Conservation (phyloP, 1,284 basidiomycete genomes). For the Psilocybe mexicana region DNA sequence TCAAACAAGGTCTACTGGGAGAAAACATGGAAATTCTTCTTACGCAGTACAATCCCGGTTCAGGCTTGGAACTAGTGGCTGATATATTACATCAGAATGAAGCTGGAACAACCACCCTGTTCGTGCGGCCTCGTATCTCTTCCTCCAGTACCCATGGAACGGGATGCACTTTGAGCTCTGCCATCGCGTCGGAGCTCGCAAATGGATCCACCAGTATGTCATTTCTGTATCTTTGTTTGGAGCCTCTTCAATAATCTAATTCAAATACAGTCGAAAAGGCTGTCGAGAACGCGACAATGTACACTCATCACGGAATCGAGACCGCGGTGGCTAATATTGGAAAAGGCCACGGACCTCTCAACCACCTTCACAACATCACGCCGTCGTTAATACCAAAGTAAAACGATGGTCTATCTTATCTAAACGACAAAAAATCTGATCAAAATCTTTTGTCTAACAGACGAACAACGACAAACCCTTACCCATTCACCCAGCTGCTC, state of each 20-base stretch:
- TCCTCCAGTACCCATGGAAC: slow-evolving; percentile 88
- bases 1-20: slow-evolving; percentile 44
- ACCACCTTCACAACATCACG: slow-evolving; percentile 76
- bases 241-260: neutral
- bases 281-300: slow-evolving; percentile 60
- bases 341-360: slow-evolving; percentile 82
- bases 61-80: slow-evolving; percentile 54
- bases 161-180: slow-evolving; percentile 89
- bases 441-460: slow-evolving; percentile 35
- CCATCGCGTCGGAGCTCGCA: slow-evolving; percentile 72
- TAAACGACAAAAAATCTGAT: neutral
- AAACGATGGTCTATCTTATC: slow-evolving; percentile 24
- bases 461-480: slow-evolving; percentile 60
- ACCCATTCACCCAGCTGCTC: slow-evolving; percentile 69
- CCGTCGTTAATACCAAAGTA: slow-evolving; percentile 59
- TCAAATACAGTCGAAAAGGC: slow-evolving; percentile 55
- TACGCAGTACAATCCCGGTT: slow-evolving; percentile 21
- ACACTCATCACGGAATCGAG: slow-evolving; percentile 79
- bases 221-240: neutral
- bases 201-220: slow-evolving; percentile 49
- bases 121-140: slow-evolving; percentile 66
- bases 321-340: slow-evolving; percentile 69
- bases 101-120: slow-evolving; percentile 46
- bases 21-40: slow-evolving; percentile 67
- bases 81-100: slow-evolving; percentile 65